Evolutionary conservation across 352 stramenopile species (phyloP), one percentile per base, ranked within the genome.

Genomic region (Pythium apleroticum): DNA sequence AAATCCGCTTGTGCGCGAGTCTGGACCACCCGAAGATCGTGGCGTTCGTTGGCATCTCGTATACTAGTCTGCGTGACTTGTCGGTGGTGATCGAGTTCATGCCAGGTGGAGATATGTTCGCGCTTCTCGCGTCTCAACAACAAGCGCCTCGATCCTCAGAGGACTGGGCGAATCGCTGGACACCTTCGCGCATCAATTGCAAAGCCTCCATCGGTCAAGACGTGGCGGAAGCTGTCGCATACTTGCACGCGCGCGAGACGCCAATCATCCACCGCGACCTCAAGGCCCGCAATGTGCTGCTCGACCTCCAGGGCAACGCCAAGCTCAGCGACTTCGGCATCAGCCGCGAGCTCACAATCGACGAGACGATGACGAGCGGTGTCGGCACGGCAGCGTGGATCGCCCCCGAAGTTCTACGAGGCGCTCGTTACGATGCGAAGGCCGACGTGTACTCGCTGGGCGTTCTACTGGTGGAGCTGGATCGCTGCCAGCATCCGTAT

Each of bases 261-360:
- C 86, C 84, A 14, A 91, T 93, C 59, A 91, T 93, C 58, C 84
- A 93, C 52, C 78, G 84, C 33, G 84, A 93, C 31, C 73, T 93
- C 37, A 93, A 93, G 76, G 76, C 74, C 4, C 39, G 57, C 53
- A 68, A 68, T 31, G 61, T 68, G 52, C 41, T 68, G 43, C 52
- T 66, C n/a, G 39, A 41, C 25, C 22, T 28, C 27, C 3, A 60
- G 22, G 46, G 46, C 11, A 53, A 28, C 10, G 46, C 46, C 9
- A 53, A 53, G 46, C 25, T 65, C 31, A 66, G 59, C 22, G 49
- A 66, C 27, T 66, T 66, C 30, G 59, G 59, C 10, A 60, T 60
- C 49, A 66, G 59, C 27, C 52, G 59, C 30, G 59, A 58, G 50
- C 5, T 54, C 15, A 17, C 48, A 14, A 20, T 60, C 8, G 48